phyloP scores from a whole-genome alignment of 2,329 filamentous ascomycete genomes.

The Botrytis sinoallii region DNA sequence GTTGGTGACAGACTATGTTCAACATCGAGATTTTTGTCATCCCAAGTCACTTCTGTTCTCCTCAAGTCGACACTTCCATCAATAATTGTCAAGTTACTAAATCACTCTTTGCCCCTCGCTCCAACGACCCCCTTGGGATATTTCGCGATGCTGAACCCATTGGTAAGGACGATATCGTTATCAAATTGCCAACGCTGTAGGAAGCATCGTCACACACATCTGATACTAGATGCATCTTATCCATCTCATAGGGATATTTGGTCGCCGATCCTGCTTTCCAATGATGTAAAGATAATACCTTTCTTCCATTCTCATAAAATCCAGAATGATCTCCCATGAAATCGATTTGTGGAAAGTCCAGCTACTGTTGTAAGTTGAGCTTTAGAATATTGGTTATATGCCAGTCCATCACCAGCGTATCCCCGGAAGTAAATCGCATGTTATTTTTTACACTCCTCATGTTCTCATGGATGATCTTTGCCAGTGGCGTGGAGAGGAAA shows the following conservation, averaged over 20 bases:
- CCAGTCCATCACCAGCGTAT: conserved; percentile 37
- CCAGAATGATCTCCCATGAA: conserved; percentile 35
- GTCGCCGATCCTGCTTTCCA: conserved; percentile 35
- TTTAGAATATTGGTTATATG: conserved; percentile 28
- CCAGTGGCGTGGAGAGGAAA: conserved; percentile 33
- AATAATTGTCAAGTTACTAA: not conserved
- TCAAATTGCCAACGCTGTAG: conserved; percentile 46
- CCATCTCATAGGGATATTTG: conserved; percentile 35
- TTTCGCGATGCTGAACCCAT: conserved; percentile 45
- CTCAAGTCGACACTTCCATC: conserved; percentile 31
- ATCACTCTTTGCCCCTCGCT: not conserved
- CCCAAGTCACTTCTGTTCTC: conserved; percentile 43
- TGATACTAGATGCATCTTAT: conserved; percentile 36
- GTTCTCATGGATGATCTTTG: conserved; percentile 30
- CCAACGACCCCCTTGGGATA: conserved; percentile 32
- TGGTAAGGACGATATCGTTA: conserved; percentile 44
- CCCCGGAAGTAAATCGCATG: conserved; percentile 33
- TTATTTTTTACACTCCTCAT: conserved; percentile 32
- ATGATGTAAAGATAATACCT: conserved; percentile 35
- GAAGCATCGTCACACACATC: conserved; percentile 41
- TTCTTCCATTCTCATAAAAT: conserved; percentile 36
- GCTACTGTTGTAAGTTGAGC: conserved; percentile 33
- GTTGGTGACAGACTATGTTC: conserved; percentile 50
- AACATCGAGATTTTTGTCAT: conserved; percentile 44
- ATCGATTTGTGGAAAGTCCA: conserved; percentile 36